These are phyloP conservation scores for Filosporella fistucella DNA, from an alignment of 495 filamentous ascomycete species.

Conservation along the genomic window DNA sequence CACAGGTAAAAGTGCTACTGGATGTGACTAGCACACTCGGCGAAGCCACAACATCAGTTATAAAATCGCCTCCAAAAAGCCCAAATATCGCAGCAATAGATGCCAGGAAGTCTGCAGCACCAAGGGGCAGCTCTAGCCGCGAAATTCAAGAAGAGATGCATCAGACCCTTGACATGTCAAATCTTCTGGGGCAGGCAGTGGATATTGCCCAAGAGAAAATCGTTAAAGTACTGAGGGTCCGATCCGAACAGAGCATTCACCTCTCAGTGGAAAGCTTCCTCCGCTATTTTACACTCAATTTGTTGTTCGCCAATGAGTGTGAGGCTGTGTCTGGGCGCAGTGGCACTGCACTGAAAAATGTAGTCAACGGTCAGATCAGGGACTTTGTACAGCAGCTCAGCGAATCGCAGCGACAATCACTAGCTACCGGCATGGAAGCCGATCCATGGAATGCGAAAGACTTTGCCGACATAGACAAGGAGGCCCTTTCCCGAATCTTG, in stretches of 20 bases:
- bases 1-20: slow-evolving; percentile 91
- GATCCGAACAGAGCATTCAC: slow-evolving; percentile 75
- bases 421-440: slow-evolving; percentile 81
- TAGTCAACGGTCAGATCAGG: slow-evolving; percentile 87
- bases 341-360: slow-evolving; percentile 75
- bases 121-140: slow-evolving; percentile 4
- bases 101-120: not conserved
- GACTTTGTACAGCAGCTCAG: slow-evolving; percentile 78
- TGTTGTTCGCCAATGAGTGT: slow-evolving; percentile 94
- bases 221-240: slow-evolving; percentile 84
- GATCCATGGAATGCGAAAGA: slow-evolving; percentile 90
- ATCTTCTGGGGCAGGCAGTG: slow-evolving; percentile 88
- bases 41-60: slow-evolving; percentile 17
- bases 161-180: slow-evolving; percentile 84
- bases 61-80: slow-evolving; percentile 35
- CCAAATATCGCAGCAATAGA: slow-evolving; percentile 28
- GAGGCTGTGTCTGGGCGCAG: slow-evolving; percentile 90
- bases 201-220: slow-evolving; percentile 91
- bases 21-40: slow-evolving; percentile 81
- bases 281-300: slow-evolving; percentile 88
- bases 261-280: slow-evolving; percentile 76
- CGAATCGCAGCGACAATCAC: slow-evolving; percentile 68
- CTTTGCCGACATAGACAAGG: slow-evolving; percentile 64
- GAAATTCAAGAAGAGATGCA: slow-evolving; percentile 76
- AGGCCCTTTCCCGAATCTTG: slow-evolving; percentile 62